Evolutionary conservation across 2,329 filamentous ascomycete species (phyloP), one percentile per base, ranked within the genome.

Genomic region (Cladobotryum mycophilum): DNA sequence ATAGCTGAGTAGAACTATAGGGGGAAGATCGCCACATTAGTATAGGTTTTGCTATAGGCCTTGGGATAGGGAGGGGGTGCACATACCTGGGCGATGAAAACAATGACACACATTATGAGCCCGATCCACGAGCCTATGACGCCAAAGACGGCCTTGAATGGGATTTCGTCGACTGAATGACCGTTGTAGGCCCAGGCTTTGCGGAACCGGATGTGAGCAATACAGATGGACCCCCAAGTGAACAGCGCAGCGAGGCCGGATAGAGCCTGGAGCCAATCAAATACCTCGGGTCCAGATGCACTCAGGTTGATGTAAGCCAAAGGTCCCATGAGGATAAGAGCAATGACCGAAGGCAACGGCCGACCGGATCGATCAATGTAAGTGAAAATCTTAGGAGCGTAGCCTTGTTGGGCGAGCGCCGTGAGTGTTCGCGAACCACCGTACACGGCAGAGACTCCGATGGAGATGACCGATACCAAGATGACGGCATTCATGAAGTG

Each of bases 131-230:
- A 86, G 17, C 85, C 85, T 2, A 64, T 70, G 7, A 85, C 71
- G 50, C 85, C 85, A 43, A 78, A 74, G 45, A 75, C 68, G 15
- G 82, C 80, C 37, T 68, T 67, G 71, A 84, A 88, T 1, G 84
- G 80, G 4, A 88, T 76, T 60, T 84, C 81, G n/a, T 85, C 80
- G 4, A 84, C 63, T 2, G 71, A 74, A 58, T 78, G 80, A 20
- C 81, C 81, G 50, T 84, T 74, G 14, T 67, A 61, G 18, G 63
- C 65, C 82, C 82, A 86, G 0, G 81, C 83, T 4, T 61, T 56
- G 36, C 83, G 81, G 76, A 85, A 86, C n/a, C 82, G 81, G 58
- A 86, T 83, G 60, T 86, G 82, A 1, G 79, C 76, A 15, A 82
- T 63, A 62, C 81, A 84, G 58, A 86, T 84, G 42, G 77, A 81